phyloP scores from a whole-genome alignment of 2,329 filamentous ascomycete species.

The Arthroderma uncinatum region DNA sequence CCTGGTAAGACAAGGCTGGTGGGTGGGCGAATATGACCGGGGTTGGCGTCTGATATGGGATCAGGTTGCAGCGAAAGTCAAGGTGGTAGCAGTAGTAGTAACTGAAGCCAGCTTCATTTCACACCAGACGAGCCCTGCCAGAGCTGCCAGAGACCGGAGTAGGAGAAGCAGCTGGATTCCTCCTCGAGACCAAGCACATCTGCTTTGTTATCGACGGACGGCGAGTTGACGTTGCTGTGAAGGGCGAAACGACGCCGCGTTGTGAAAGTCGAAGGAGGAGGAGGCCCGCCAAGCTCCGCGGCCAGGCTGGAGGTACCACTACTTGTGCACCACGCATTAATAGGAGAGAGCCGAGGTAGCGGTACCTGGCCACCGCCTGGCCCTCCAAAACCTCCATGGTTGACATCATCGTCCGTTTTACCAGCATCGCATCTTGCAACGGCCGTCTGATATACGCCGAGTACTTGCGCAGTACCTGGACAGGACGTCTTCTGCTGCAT shows the following conservation, averaged over 20 bases:
- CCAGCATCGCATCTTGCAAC: neutral
- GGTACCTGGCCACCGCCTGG: neutral
- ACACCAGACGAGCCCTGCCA: neutral
- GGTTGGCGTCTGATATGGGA: neutral
- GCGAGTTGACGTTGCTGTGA: no score
- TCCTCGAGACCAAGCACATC: no score
- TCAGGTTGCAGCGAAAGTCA: neutral
- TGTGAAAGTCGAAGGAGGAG: no score
- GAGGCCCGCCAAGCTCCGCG: no score
- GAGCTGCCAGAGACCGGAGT: no score
- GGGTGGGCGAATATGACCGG: neutral
- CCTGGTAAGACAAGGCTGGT: neutral
- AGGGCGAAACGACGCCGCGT: no score
- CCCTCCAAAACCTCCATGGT: no score
- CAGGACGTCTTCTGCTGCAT: neutral
- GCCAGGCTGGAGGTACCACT: no score
- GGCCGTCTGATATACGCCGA: neutral
- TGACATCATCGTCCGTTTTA: neutral
- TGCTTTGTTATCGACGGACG: no score
- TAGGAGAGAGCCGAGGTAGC: neutral
- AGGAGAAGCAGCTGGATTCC: no score
- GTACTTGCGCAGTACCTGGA: neutral
- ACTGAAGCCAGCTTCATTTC: neutral
- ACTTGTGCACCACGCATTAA: neutral
- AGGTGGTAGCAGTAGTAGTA: no score